Evolutionary conservation across 495 filamentous ascomycete species (phyloP).

Genomic region (Staphylotrichum longicolle): DNA sequence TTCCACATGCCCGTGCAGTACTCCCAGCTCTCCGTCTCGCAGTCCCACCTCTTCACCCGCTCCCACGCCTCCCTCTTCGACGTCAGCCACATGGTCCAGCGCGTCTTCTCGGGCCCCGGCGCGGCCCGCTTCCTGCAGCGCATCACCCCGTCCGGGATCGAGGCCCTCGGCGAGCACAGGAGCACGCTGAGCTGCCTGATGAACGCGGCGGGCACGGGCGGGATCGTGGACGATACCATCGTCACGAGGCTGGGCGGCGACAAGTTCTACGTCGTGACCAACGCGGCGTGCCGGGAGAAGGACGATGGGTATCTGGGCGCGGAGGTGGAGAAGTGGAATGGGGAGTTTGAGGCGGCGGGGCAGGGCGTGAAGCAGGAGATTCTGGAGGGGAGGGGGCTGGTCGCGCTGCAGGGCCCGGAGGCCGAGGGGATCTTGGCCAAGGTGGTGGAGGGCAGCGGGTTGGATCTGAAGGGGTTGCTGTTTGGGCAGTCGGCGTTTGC

Average conservation of each 20-base stretch:
- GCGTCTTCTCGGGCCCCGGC: slow-evolving; percentile 69
- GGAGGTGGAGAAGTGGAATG: slow-evolving; percentile 61
- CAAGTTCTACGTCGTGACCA: slow-evolving; percentile 88
- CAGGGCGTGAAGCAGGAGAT: slow-evolving; percentile 55
- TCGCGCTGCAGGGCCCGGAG: slow-evolving; percentile 86
- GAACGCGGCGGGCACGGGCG: slow-evolving; percentile 67
- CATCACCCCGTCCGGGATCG: slow-evolving; percentile 70
- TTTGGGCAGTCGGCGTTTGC: slow-evolving; percentile 71
- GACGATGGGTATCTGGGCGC: slow-evolving; percentile 70
- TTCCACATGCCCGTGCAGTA: slow-evolving; percentile 94
- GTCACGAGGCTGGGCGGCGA: slow-evolving; percentile 71
- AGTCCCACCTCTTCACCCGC: slow-evolving; percentile 85
- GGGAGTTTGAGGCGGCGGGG: slow-evolving; percentile 53
- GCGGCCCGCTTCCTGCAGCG: slow-evolving; percentile 73
- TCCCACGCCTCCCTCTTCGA: slow-evolving; percentile 88
- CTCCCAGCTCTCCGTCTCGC: slow-evolving; percentile 64
- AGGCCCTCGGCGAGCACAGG: slow-evolving; percentile 43
- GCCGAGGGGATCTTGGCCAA: slow-evolving; percentile 63
- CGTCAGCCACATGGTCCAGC: slow-evolving; percentile 73
- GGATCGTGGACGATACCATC: slow-evolving; percentile 91
- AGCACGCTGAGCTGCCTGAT: slow-evolving; percentile 82
- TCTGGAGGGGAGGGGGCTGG: slow-evolving; percentile 67
- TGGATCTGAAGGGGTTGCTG: slow-evolving; percentile 66
- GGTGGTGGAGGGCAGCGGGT: slow-evolving; percentile 42
- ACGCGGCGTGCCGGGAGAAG: slow-evolving; percentile 88